Evolutionary conservation across 768 basidiomycete genomes (phyloP), one percentile per base, ranked within the genome.

Genomic region (Pisolithus albus): DNA sequence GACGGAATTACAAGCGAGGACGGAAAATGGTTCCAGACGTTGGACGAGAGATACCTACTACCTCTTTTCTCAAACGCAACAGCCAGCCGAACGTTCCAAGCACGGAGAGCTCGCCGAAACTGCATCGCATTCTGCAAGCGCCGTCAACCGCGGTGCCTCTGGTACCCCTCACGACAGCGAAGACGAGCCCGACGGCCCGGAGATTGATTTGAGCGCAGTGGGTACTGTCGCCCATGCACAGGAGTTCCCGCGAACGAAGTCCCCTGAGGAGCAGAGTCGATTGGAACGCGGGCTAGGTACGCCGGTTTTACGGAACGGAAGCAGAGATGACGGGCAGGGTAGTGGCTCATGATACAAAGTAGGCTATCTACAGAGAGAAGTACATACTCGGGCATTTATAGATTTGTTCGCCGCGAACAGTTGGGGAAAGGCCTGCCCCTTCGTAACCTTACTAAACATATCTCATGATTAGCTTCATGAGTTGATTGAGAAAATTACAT

Each of bases 31-130:
- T 97, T 97, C 83, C 92, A 93, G 59, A 78, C 86, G 42, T 70
- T 99, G 37, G 95, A 99, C 69, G 93, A 99, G 70, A 79, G 92
- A 57, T 99, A 95, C 66, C 72, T 99, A 18, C 70, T 98, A 3
- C 94, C 94, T 19, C 72, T 97, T 36, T 98, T 92, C 72, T 91
- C 90, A 45, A 93, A 93, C 62, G 89, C 88, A 15, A 92, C 91
- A 0, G 91, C 91, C 16, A 89, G 86, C 56, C 76, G 90, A 59
- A 86, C 85, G 54, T 91, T 89, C 75, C 84, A 92, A 60, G 89
- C 90, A 3, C 80, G 87, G 28, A 73, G 80, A 45, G 84, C 84
- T 6, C 76, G 85, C 43, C 72, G 83, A 54, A 67, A 68, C 13
- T n/a, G 62, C 70, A 5, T 64, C 72, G 15, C 69, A 63, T 2